phyloP scores from a whole-genome alignment of 2,329 filamentous ascomycete genomes.

The Colletotrichum somersetense region DNA sequence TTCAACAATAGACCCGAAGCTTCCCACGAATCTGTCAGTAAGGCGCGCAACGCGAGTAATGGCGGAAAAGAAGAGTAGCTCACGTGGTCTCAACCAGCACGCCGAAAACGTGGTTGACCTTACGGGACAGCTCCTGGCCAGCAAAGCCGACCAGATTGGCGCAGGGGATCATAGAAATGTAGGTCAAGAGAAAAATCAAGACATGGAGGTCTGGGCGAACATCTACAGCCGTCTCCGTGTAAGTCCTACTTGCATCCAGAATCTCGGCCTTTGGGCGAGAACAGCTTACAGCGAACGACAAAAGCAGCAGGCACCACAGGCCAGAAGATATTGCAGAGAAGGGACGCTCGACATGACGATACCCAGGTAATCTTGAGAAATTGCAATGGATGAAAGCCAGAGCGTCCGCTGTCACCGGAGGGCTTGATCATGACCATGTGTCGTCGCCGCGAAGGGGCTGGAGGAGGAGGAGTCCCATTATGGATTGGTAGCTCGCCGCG shows the following conservation, averaged over 20 bases:
- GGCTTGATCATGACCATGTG: slow-evolving; percentile 62
- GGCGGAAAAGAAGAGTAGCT: slow-evolving; percentile 39
- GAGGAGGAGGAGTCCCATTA: background rate
- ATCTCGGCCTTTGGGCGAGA: no score
- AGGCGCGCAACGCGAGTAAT: slow-evolving; percentile 43
- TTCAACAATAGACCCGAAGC: slow-evolving; percentile 80
- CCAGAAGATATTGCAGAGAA: slow-evolving; percentile 78
- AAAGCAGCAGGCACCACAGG: slow-evolving; percentile 81
- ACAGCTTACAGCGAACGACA: slow-evolving; percentile 60
- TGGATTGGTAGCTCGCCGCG: slow-evolving; percentile 20
- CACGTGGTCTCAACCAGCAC: slow-evolving; percentile 71
- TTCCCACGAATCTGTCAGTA: slow-evolving; percentile 39
- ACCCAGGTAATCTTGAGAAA: slow-evolving; percentile 74
- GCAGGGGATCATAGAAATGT: slow-evolving; percentile 82
- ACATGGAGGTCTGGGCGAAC: slow-evolving; percentile 62
- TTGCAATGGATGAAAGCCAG: slow-evolving; percentile 72
- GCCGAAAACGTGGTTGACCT: slow-evolving; percentile 79
- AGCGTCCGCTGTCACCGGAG: slow-evolving; percentile 66
- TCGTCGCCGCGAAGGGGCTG: slow-evolving; percentile 10
- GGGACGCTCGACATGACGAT: slow-evolving; percentile 74
- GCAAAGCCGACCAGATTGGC: slow-evolving; percentile 83
- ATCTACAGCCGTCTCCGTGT: background rate
- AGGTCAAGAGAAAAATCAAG: slow-evolving; percentile 77
- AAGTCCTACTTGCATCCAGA: background rate
- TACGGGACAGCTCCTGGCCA: slow-evolving; percentile 71